phyloP scores from a whole-genome alignment of 768 basidiomycete genomes.

The Steccherinum ochraceum region DNA sequence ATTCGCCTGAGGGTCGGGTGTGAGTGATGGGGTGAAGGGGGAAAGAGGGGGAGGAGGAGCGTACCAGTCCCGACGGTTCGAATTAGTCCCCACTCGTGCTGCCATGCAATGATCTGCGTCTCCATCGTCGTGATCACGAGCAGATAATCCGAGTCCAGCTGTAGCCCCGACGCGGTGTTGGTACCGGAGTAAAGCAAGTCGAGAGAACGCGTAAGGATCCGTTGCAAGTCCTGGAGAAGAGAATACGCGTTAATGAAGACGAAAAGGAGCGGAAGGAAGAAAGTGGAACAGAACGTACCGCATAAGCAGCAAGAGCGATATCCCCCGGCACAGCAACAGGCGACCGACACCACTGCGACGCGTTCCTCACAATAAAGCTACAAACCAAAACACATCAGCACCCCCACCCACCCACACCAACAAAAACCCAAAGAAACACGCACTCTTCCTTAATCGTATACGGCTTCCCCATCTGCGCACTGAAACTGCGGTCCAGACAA shows the following conservation, averaged over 20 bases:
- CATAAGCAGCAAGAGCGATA: constrained; percentile 65
- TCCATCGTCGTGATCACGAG: constrained; percentile 81
- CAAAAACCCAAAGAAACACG: constrained; percentile 25
- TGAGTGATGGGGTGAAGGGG: not conserved
- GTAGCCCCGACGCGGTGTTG: constrained; percentile 73
- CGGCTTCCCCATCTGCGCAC: constrained; percentile 97
- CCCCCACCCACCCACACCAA: constrained; percentile 6
- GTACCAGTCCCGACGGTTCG: constrained; percentile 7
- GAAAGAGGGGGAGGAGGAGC: not conserved
- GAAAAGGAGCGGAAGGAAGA: not conserved
- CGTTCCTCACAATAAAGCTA: constrained; percentile 85
- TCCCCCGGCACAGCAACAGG: constrained; percentile 62
- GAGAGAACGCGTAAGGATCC: constrained; percentile 80
- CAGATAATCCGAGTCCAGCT: constrained; percentile 79
- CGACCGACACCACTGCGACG: constrained; percentile 65
- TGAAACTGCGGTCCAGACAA: constrained; percentile 80
- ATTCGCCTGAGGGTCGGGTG: constrained; percentile 4
- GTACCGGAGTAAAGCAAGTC: constrained; percentile 88
- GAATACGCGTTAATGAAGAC: not conserved
- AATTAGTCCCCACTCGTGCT: constrained; percentile 43
- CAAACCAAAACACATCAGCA: too few species aligned
- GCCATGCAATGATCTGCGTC: constrained; percentile 60
- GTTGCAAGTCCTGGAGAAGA: constrained; percentile 66
- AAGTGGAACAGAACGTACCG: constrained; percentile 40
- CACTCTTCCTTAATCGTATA: constrained; percentile 91